Percentiles rank a stretch among this genome's conserved stretches.
Evolutionary conservation across 345 rosid genomes (phyloP).

Genomic region (Conringia planisiliqua): DNA sequence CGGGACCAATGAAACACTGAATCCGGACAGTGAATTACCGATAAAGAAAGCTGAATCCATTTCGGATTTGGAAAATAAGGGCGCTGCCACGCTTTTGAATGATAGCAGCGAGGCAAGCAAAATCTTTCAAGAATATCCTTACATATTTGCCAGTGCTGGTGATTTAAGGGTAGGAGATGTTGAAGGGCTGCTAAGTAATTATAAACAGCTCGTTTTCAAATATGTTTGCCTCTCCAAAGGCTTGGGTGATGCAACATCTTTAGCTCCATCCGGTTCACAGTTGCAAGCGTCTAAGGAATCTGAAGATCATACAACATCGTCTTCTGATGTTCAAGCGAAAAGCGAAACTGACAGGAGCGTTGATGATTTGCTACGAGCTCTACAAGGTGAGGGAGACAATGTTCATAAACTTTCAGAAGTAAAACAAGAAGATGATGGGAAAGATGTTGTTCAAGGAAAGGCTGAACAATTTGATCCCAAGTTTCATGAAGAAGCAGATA

Average conservation of each 20-base stretch:
- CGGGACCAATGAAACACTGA: constrained; percentile 32
- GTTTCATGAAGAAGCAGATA: constrained; percentile 2
- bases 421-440: constrained; percentile 8
- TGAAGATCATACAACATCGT: constrained; percentile 1
- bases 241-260: constrained; percentile 17
- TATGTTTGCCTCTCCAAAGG: constrained; percentile 34
- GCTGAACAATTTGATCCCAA: constrained; percentile 7
- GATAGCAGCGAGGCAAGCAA: constrained; percentile 45
- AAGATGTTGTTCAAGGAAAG: background rate
- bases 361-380: constrained; percentile 33
- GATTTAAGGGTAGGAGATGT: constrained; percentile 73
- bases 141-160: constrained; percentile 64
- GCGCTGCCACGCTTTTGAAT: constrained; percentile 67
- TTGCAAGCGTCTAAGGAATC: constrained; percentile 12
- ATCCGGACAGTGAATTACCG: constrained; percentile 35
- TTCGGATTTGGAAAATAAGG: constrained; percentile 77
- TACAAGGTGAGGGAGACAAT: constrained; percentile 21
- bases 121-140: constrained; percentile 70
- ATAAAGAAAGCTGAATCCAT: constrained; percentile 57
- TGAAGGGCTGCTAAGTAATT: constrained; percentile 65
- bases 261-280: constrained; percentile 14
- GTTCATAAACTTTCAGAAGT: constrained; percentile 19
- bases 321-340: constrained; percentile 10
- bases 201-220: constrained; percentile 47
- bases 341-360: constrained; percentile 26